Base-by-base conservation (phyloP, 805 yeast genomes). In the Danielia oregonensis region DNA sequence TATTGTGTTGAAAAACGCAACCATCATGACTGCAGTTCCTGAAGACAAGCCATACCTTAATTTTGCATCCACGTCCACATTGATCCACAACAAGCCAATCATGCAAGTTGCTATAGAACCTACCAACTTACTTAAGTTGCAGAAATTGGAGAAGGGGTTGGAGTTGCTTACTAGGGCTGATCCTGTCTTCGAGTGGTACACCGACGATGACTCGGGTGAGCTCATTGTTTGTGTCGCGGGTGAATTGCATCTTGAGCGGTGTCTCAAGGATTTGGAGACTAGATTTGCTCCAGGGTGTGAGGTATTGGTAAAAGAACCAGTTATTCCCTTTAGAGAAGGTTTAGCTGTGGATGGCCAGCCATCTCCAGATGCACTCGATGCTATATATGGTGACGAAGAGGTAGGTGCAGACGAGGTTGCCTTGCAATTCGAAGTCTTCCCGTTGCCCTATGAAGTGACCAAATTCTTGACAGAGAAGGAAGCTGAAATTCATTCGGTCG, bases 61-160 rank as follows among this genome's bases (percentile, higher is more conserved):
- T 36, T 61, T 79, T 35, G 67, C 72, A 0, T 52, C 70, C 1
- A 74, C 82, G 11, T 60, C 70, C 1, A 58, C 68, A 1, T 59
- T 67, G 43, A 64, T 65, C 31, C 72, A 67, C 44, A 76, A 84
- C n/a, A 85, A 87, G 21, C 98, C 98, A 1, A 91, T 93, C 54
- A 86, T 93, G 47, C 78, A 88, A 45, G 96, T 93, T 21, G 97
- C 98, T 0, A 67, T 93, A n/a, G 99, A 93, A 55, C 96, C 99
- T 1, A 82, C 76, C 4, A 84, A 87, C 48, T 96, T 96, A 7
- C 72, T 82, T 31, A 80, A 87, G 47, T 75, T 88, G 71, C 79
- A 75, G 29, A 76, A 75, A 48, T 66, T 93, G 28, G 95, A 80
- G 32, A 69, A 70, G 18, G 99, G 98, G 0, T 67, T 93, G 39